Percentiles rank a stretch among this genome's conserved stretches.
Conservation (phyloP, 768 basidiomycete genomes). For the Phallus indusiatus region DNA sequence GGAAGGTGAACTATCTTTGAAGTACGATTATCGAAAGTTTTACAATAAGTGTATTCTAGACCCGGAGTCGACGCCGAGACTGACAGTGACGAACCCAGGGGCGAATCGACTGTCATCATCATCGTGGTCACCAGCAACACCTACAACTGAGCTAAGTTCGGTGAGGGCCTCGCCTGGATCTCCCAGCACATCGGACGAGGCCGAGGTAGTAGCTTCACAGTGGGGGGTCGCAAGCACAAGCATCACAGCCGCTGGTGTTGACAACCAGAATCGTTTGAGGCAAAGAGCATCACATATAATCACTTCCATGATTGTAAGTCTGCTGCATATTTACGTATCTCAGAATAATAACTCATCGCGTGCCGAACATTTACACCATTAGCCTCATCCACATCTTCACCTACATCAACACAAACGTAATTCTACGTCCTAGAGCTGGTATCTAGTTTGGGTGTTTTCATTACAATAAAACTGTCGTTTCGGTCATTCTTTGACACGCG, state of each 20-base stretch:
- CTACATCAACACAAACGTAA: background rate
- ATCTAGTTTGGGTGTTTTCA: background rate
- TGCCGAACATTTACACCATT: background rate
- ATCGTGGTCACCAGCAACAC: too few species aligned
- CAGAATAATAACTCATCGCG: too few species aligned
- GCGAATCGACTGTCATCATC: too few species aligned
- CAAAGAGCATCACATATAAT: background rate
- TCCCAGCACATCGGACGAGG: background rate
- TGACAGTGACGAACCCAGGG: too few species aligned
- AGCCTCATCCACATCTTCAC: background rate
- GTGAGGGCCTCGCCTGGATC: background rate
- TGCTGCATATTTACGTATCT: background rate
- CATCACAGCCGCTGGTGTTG: background rate
- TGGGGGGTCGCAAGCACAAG: background rate
- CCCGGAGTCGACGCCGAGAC: background rate
- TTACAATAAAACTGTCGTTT: background rate
- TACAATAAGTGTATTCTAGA: too few species aligned
- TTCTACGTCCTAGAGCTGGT: background rate
- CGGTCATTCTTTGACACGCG: too few species aligned
- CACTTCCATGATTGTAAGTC: background rate
- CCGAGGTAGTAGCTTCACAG: background rate
- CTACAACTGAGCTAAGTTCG: too few species aligned
- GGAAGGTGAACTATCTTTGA: background rate
- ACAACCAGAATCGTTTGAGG: background rate
- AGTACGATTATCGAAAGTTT: background rate